phyloP scores from a whole-genome alignment of 306 rosid genomes.

The Abrus pulchellus region DNA sequence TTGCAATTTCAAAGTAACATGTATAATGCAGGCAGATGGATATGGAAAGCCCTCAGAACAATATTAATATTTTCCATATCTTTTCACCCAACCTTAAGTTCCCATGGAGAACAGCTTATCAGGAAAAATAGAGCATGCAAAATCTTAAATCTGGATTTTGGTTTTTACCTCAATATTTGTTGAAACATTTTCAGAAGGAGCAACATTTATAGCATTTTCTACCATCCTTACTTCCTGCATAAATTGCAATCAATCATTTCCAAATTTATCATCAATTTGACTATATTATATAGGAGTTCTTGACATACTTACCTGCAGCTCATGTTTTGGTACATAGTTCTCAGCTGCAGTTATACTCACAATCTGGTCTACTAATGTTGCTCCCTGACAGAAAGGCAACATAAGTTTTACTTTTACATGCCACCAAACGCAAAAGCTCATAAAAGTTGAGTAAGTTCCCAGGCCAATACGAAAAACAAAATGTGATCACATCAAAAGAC shows the following conservation, averaged over 20 bases:
- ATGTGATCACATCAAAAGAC: constrained; percentile 10
- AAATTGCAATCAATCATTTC: constrained; percentile 43
- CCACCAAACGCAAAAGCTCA: constrained; percentile 12
- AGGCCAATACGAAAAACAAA: constrained; percentile 22
- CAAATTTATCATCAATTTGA: constrained; percentile 24
- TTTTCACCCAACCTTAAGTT: constrained; percentile 1
- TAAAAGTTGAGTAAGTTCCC: constrained; percentile 13
- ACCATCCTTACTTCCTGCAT: constrained; percentile 75
- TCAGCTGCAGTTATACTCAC: constrained; percentile 79
- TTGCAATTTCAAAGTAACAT: constrained; percentile 14
- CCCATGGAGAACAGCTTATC: constrained; percentile 1
- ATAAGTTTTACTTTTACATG: constrained; percentile 28
- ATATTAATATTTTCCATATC: not conserved
- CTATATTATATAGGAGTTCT: constrained; percentile 8
- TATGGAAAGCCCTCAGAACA: not conserved
- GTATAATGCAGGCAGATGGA: constrained; percentile 2
- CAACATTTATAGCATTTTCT: constrained; percentile 61
- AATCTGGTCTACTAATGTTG: constrained; percentile 87
- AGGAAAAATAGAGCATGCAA: constrained; percentile 2
- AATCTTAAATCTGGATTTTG: constrained; percentile 18
- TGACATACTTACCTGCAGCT: constrained; percentile 56
- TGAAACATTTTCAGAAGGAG: constrained; percentile 57
- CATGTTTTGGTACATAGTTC: constrained; percentile 69
- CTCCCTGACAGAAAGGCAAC: constrained; percentile 73
- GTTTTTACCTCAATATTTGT: constrained; percentile 64